A percentile compares a stretch with the other conserved stretches of the same genome.
Conservation (phyloP, 352 stramenopile genomes). For the Pythium monospermum region DNA sequence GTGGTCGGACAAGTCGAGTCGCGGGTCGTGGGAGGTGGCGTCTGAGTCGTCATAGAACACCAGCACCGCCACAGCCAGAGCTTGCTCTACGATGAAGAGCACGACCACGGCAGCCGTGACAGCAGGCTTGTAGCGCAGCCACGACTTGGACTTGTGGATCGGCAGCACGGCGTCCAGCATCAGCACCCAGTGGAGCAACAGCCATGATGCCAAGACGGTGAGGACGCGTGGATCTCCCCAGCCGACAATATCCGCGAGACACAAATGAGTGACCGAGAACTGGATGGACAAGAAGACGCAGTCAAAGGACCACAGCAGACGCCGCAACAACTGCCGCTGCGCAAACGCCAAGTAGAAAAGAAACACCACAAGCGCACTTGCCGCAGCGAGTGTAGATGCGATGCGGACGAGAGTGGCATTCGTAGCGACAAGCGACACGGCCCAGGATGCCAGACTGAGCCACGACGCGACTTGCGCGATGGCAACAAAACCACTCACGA, state of each 20-base stretch:
- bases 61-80: neutral
- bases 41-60: constrained; percentile 1
- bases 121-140: neutral
- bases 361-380: neutral
- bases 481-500: neutral
- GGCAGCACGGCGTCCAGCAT: constrained; percentile 12
- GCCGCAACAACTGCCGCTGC: constrained; percentile 5
- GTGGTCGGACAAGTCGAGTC: constrained; percentile 1
- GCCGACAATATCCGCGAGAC: constrained; percentile 9
- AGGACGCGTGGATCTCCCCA: constrained; percentile 3
- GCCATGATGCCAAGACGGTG: constrained; percentile 7
- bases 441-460: neutral
- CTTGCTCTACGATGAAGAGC: constrained; percentile 6
- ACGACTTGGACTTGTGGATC: neutral
- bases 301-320: constrained; percentile 13
- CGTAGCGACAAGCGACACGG: neutral
- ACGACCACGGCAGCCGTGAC: constrained; percentile 5
- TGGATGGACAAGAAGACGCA: constrained; percentile 17
- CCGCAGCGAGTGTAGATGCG: neutral
- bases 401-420: neutral
- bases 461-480: neutral
- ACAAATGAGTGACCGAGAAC: constrained; percentile 2
- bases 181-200: constrained; percentile 20
- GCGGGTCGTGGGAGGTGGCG: no score
- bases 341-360: neutral